These are phyloP conservation scores for Rhododendron ferrugineum DNA, from an alignment of 148 eudicot genomes.

Conservation along the genomic window DNA sequence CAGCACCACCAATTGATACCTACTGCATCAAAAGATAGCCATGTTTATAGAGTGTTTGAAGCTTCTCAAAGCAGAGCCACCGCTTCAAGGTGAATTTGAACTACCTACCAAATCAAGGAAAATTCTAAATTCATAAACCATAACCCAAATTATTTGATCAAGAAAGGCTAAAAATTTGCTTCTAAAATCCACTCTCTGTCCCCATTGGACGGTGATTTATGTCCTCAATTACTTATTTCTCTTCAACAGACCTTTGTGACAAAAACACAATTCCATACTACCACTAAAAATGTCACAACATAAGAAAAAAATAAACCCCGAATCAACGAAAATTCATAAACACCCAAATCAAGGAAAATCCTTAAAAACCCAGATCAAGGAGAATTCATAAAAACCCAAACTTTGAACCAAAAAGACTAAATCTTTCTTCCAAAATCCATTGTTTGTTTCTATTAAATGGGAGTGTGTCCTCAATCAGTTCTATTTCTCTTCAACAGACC, in stretches of 20 bases:
- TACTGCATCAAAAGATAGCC: not conserved
- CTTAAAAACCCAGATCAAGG: not conserved
- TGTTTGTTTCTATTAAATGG: not conserved
- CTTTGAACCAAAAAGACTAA: not conserved
- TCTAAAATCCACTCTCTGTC: not conserved
- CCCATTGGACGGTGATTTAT: not conserved
- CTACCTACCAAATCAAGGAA: not conserved
- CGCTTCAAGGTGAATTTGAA: not conserved
- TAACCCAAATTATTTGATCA: not conserved
- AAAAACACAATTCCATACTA: too few species aligned
- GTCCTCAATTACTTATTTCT: not conserved
- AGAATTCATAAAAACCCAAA: not conserved
- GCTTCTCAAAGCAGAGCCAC: not conserved
- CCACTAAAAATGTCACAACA: not conserved
- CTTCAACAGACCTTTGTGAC: not conserved
- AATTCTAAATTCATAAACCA: not conserved
- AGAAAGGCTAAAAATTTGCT: not conserved
- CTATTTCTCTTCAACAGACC: not conserved
- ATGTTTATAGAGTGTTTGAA: not conserved
- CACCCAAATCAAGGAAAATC: not conserved
- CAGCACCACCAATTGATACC: not conserved
- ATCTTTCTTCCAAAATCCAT: not conserved
- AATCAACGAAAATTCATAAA: not conserved
- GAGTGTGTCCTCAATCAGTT: not conserved
- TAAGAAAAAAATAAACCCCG: not conserved